phyloP scores from a whole-genome alignment of 1,139 yeast species.

The Saccharomycopsis phalli region DNA sequence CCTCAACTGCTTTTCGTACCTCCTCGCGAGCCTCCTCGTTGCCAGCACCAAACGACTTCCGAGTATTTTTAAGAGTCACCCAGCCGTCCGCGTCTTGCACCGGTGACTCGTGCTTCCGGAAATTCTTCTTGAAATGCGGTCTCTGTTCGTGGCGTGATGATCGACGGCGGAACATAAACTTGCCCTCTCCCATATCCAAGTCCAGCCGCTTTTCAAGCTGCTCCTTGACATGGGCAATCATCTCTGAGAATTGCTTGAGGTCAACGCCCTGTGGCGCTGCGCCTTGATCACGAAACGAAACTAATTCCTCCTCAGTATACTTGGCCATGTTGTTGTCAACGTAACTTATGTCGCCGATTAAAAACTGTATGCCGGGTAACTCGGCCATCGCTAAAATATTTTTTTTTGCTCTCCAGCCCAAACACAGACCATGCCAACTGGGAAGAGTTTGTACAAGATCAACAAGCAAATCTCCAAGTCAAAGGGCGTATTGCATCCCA shows the following conservation, averaged over 20 bases:
- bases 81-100: conserved; percentile 65
- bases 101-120: conserved; percentile 37
- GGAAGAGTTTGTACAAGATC: conserved; percentile 66
- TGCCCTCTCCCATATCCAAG: conserved; percentile 21
- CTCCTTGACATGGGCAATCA: conserved; percentile 56
- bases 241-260: conserved; percentile 52
- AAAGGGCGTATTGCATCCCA: conserved; percentile 67
- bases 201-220: conserved; percentile 20
- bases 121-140: conserved; percentile 51
- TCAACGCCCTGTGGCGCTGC: conserved; percentile 54
- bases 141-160: conserved; percentile 42
- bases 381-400: not conserved
- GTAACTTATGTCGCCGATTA: no score
- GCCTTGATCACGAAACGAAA: conserved; percentile 47
- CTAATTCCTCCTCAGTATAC: conserved; percentile 65
- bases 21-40: conserved; percentile 40
- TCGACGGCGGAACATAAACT: conserved; percentile 53
- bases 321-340: conserved; percentile 38
- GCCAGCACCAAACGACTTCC: conserved; percentile 41
- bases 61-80: conserved; percentile 55
- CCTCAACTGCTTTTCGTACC: conserved; percentile 36
- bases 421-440: conserved; percentile 53
- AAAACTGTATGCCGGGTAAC: conserved; percentile 3
- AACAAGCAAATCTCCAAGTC: conserved; percentile 52
- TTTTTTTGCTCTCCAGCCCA: not conserved